Percentiles rank a stretch among this genome's conserved stretches.
Conservation (phyloP, 2,329 filamentous ascomycete species). For the Lasiodiplodia theobromae region DNA sequence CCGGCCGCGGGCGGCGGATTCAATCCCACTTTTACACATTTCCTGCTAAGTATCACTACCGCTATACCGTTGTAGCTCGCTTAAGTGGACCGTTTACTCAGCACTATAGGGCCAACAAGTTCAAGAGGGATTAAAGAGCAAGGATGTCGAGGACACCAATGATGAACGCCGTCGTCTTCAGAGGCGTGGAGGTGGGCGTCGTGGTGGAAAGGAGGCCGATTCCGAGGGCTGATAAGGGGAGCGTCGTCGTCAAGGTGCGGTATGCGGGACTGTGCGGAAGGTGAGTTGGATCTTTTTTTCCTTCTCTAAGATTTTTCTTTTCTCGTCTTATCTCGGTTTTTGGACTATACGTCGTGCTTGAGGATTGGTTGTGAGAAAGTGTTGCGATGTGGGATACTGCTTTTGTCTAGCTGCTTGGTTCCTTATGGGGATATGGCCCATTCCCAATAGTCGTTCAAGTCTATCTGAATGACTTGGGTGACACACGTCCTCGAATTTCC, state of each 20-base stretch:
- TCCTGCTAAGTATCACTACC: neutral
- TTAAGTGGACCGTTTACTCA: neutral
- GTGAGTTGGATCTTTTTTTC: slow-evolving; percentile 1
- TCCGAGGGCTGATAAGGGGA: slow-evolving; percentile 73
- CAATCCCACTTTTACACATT: neutral
- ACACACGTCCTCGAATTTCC: neutral
- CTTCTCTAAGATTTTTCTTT: neutral
- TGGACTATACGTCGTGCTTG: neutral
- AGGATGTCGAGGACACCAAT: slow-evolving; percentile 56
- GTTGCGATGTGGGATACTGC: too few relatives aligned
- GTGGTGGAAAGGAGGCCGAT: slow-evolving; percentile 80
- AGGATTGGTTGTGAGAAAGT: neutral
- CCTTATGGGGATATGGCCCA: too few relatives aligned
- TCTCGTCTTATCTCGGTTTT: neutral
- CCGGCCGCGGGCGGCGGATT: neutral
- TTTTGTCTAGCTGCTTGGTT: too few relatives aligned
- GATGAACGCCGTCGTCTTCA: slow-evolving; percentile 83
- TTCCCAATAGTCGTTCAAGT: too few relatives aligned
- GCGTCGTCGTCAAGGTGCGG: slow-evolving; percentile 83
- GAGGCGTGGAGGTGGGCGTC: slow-evolving; percentile 73
- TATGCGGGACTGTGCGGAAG: slow-evolving; percentile 88
- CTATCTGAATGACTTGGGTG: too few relatives aligned
- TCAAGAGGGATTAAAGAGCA: neutral
- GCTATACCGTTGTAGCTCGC: neutral
- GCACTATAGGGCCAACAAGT: neutral